These are phyloP conservation scores for Volvariella surrecta DNA, from an alignment of 1,284 basidiomycete species.

Conservation along the genomic window DNA sequence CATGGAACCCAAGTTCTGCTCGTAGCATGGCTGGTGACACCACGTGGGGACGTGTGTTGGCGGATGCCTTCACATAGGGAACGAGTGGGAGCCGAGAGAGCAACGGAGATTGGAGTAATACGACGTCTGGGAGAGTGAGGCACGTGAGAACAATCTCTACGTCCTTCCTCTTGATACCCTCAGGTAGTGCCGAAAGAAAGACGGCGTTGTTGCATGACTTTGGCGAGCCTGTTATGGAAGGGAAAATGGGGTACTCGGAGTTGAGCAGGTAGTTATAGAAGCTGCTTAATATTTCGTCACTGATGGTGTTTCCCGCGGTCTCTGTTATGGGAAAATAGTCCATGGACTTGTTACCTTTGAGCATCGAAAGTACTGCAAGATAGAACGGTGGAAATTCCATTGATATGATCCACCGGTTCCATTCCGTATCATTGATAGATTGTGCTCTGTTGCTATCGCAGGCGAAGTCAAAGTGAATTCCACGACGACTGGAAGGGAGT, in stretches of 20 bases:
- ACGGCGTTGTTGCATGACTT: neutral
- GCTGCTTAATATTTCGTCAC: neutral
- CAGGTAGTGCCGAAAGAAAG: neutral
- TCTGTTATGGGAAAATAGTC: neutral
- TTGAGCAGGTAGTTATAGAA: neutral
- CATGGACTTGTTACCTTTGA: neutral
- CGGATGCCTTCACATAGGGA: neutral
- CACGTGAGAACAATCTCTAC: neutral
- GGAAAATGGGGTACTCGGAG: neutral
- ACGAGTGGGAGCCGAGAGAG: neutral
- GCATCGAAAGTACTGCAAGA: neutral
- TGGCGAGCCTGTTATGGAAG: neutral
- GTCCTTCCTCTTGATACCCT: neutral
- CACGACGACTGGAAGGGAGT: neutral
- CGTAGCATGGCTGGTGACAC: too few relatives aligned
- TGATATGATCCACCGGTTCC: neutral
- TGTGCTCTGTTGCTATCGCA: neutral
- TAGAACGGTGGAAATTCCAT: neutral
- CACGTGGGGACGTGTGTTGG: too few relatives aligned
- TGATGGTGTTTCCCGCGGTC: neutral
- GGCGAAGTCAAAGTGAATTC: neutral
- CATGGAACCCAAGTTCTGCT: too few relatives aligned
- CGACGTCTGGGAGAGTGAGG: too few relatives aligned
- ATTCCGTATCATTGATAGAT: neutral
- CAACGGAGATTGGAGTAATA: neutral